phyloP scores from a whole-genome alignment of 208 protist species.

The Trypanosoma grayi region DNA sequence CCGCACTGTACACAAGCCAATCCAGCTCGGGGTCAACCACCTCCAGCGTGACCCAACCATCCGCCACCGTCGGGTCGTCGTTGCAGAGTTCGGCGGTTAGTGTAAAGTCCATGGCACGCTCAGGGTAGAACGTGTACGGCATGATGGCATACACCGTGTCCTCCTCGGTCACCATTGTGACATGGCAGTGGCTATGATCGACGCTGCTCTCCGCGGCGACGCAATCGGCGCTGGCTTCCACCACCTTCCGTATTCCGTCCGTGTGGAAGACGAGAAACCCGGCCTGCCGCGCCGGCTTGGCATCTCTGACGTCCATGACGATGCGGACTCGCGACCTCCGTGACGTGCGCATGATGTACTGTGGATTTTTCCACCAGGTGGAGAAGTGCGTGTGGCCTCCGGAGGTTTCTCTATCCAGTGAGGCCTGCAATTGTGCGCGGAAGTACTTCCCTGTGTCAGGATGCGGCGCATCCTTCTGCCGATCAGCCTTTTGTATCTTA shows the following conservation, averaged over 20 bases:
- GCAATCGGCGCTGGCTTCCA: constrained; percentile 35
- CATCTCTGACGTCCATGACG: constrained; percentile 41
- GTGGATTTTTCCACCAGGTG: constrained; percentile 86
- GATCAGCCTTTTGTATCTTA: constrained; percentile 14
- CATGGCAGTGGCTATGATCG: constrained; percentile 30
- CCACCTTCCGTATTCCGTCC: constrained; percentile 56
- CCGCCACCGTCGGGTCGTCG: constrained; percentile 30
- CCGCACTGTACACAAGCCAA: constrained; percentile 49
- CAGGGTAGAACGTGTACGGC: constrained; percentile 78
- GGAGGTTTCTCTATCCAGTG: constrained; percentile 38
- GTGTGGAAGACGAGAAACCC: constrained; percentile 71
- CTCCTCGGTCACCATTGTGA: constrained; percentile 38
- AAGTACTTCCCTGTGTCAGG: constrained; percentile 25
- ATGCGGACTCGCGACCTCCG: constrained; percentile 43
- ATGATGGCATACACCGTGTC: constrained; percentile 70
- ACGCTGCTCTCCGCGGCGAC: constrained; percentile 63
- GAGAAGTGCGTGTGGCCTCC: constrained; percentile 78
- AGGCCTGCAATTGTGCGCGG: constrained; percentile 33
- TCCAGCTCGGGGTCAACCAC: constrained; percentile 58
- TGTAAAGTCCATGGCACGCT: constrained; percentile 45
- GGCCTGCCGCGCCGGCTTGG: constrained; percentile 33
- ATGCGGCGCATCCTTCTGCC: constrained; percentile 6
- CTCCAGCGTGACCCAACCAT: constrained; percentile 72
- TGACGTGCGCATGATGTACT: constrained; percentile 66
- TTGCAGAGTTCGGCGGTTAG: constrained; percentile 48